Conservation (phyloP, 164 flowering plant species). For the Chloranthus sessilifolius region DNA sequence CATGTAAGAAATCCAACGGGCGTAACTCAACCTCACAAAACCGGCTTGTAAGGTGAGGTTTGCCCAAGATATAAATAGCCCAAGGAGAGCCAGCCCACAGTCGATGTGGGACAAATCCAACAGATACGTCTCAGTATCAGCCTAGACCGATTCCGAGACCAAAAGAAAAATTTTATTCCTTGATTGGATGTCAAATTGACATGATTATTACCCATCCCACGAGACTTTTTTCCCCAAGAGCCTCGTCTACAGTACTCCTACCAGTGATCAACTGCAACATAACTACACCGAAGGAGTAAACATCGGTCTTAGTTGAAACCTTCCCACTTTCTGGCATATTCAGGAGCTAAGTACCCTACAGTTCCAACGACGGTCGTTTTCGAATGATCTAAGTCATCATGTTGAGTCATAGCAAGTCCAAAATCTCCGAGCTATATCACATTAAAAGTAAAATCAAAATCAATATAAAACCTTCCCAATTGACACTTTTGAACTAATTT, state of each 20-base stretch:
- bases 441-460: background rate
- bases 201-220: conserved; percentile 66
- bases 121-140: too few species aligned
- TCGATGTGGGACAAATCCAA: too few species aligned
- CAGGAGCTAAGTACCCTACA: conserved; percentile 71
- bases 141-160: too few species aligned
- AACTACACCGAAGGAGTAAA: conserved; percentile 68
- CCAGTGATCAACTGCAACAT: conserved; percentile 66
- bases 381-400: conserved; percentile 30
- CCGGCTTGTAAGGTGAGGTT: too few species aligned
- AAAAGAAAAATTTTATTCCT: too few species aligned
- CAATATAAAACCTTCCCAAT: background rate
- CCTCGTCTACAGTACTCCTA: conserved; percentile 37
- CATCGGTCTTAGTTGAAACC: conserved; percentile 62
- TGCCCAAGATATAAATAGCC: too few species aligned
- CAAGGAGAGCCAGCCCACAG: too few species aligned
- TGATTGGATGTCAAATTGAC: too few species aligned
- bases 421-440: conserved; percentile 63
- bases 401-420: conserved; percentile 59
- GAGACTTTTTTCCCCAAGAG: conserved; percentile 45
- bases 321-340: conserved; percentile 69
- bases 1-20: too few species aligned
- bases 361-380: conserved; percentile 60
- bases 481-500: background rate
- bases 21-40: too few species aligned